A percentile compares a stretch with the other conserved stretches of the same genome.
Evolutionary conservation across 371 early-diverging fungal species (phyloP).

Genomic region (Mucor irregularis): DNA sequence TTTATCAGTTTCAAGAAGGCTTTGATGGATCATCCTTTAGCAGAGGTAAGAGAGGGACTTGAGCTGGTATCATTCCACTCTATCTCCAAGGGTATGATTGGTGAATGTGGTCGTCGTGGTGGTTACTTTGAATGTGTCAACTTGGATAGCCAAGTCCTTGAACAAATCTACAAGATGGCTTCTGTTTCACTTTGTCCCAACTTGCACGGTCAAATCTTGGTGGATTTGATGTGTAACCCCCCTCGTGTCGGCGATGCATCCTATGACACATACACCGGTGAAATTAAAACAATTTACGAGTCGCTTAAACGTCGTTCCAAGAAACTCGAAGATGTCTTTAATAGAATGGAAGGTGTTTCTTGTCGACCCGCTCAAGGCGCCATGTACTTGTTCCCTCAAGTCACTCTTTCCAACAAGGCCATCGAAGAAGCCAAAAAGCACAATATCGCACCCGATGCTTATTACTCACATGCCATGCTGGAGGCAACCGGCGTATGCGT

Average conservation of each 20-base stretch:
- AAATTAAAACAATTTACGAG: slow-evolving; percentile 75
- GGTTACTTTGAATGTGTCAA: slow-evolving; percentile 96
- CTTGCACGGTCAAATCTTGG: slow-evolving; percentile 81
- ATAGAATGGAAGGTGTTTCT: slow-evolving; percentile 80
- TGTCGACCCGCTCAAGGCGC: slow-evolving; percentile 92
- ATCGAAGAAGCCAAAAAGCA: slow-evolving; percentile 66
- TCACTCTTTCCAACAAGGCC: slow-evolving; percentile 75
- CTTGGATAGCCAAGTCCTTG: slow-evolving; percentile 73
- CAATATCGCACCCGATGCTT: slow-evolving; percentile 77
- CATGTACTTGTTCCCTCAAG: slow-evolving; percentile 94
- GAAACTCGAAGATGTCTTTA: slow-evolving; percentile 78
- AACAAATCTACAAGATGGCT: slow-evolving; percentile 90
- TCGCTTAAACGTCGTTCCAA: slow-evolving; percentile 83
- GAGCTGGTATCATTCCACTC: slow-evolving; percentile 95
- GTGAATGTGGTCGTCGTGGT: slow-evolving; percentile 98
- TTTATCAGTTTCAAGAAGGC: slow-evolving; percentile 95
- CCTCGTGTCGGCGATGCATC: slow-evolving; percentile 81
- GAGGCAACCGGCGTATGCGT: slow-evolving; percentile 89
- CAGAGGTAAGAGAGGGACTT: slow-evolving; percentile 27
- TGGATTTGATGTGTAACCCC: slow-evolving; percentile 94
- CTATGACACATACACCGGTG: slow-evolving; percentile 73
- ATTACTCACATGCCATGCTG: slow-evolving; percentile 86
- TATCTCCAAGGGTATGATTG: slow-evolving; percentile 97
- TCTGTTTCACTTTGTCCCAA: slow-evolving; percentile 93
- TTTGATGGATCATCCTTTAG: slow-evolving; percentile 50